Conservation (phyloP, 208 protist species). For the Crithidia mellificae region DNA sequence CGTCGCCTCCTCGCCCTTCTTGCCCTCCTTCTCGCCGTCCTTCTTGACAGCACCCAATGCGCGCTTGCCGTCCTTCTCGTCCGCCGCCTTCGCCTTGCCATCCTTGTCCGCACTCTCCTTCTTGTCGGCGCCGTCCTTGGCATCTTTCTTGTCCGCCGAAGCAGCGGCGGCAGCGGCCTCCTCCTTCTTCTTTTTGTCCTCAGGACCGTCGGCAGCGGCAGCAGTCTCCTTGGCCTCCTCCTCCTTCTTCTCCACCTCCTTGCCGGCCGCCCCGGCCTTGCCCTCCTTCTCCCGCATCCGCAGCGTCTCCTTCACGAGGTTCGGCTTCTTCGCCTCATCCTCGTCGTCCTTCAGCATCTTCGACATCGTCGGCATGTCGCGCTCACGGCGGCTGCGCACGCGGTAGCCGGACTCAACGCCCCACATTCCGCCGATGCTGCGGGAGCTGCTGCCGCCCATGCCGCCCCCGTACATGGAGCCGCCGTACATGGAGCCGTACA, state of each 20-base stretch:
- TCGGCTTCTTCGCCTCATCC: not conserved
- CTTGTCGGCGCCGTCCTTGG: too few species aligned
- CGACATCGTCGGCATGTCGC: slow-evolving; percentile 19
- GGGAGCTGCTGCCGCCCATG: slow-evolving; percentile 14
- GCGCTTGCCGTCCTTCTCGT: not conserved
- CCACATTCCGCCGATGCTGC: slow-evolving; percentile 44
- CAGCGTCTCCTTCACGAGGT: slow-evolving; percentile 8
- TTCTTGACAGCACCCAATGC: not conserved
- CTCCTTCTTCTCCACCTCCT: slow-evolving; percentile 12
- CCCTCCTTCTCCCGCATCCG: slow-evolving; percentile 13
- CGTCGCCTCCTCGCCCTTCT: slow-evolving; percentile 1
- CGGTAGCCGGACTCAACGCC: slow-evolving; percentile 25
- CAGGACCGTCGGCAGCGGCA: too few species aligned
- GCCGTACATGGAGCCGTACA: slow-evolving; percentile 34
- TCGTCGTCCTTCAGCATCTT: slow-evolving; percentile 29
- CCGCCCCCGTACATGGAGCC: slow-evolving; percentile 12
- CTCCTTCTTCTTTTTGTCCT: slow-evolving; percentile 1
- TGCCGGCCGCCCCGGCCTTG: not conserved
- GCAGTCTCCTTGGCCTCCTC: not conserved
- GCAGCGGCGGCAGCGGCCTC: not conserved
- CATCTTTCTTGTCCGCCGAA: not conserved
- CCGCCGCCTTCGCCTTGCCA: slow-evolving; percentile 5
- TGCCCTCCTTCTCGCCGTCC: slow-evolving; percentile 8
- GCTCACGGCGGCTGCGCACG: slow-evolving; percentile 20
- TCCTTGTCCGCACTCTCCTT: slow-evolving; percentile 10